Percentiles rank a stretch among this genome's conserved stretches.
Evolutionary conservation across 805 yeast genomes (phyloP).

Genomic region (Candida patagonica): DNA sequence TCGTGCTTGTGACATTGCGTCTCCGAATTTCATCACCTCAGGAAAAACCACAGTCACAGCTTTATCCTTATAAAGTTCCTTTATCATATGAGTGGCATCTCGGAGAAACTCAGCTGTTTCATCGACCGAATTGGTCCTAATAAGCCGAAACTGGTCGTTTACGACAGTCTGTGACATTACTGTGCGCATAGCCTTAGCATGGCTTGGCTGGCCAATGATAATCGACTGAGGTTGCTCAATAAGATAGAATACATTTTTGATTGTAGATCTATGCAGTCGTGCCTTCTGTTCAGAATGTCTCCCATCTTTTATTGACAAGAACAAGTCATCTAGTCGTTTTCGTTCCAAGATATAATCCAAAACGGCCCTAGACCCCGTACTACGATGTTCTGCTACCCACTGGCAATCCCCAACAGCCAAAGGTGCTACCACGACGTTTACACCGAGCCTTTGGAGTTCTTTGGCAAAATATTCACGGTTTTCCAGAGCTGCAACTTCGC

Average conservation of each 20-base stretch:
- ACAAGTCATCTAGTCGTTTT: conserved; percentile 80
- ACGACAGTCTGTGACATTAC: conserved; percentile 64
- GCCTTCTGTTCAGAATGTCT: conserved; percentile 80
- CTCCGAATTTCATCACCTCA: conserved; percentile 41
- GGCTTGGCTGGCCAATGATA: conserved; percentile 2
- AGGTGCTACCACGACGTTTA: conserved; percentile 44
- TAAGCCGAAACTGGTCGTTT: conserved; percentile 55
- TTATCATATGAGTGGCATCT: conserved; percentile 39
- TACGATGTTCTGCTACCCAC: conserved; percentile 73
- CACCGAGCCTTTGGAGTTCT: conserved; percentile 41
- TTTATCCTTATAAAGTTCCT: conserved; percentile 30
- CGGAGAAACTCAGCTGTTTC: conserved; percentile 59
- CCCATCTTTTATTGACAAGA: conserved; percentile 75
- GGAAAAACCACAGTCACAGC: conserved; percentile 34
- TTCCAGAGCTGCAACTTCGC: conserved; percentile 53
- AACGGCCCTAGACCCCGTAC: conserved; percentile 52
- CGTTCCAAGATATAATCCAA: conserved; percentile 83
- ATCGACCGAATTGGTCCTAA: conserved; percentile 60
- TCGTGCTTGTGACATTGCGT: conserved; percentile 31
- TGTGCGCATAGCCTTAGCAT: conserved; percentile 56
- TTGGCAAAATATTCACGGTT: conserved; percentile 60
- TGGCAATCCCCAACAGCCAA: conserved; percentile 78
- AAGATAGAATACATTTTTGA: conserved; percentile 60
- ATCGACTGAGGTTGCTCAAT: conserved; percentile 51
- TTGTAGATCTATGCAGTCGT: conserved; percentile 60